Evolutionary conservation across 306 rosid species (phyloP).

Genomic region (Erythrophleum fordii): DNA sequence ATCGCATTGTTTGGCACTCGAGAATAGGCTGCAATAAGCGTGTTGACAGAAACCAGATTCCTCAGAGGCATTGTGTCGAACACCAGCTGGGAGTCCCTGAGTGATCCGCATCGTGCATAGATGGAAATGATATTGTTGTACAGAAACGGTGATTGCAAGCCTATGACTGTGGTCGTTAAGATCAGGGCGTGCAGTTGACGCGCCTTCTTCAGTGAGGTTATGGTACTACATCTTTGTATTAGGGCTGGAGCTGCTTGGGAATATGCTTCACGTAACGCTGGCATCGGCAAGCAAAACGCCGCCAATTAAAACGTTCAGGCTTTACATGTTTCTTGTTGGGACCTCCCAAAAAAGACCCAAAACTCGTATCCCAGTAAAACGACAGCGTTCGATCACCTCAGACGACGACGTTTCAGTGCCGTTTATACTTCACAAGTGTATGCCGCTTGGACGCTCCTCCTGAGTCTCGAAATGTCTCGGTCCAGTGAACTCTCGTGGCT

Average conservation of each 20-base stretch:
- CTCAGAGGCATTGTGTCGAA: slow-evolving; percentile 85
- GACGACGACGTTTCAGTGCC: background rate
- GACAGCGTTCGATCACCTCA: background rate
- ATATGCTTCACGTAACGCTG: slow-evolving; percentile 29
- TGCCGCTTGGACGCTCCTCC: background rate
- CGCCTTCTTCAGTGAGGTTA: slow-evolving; percentile 60
- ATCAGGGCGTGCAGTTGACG: slow-evolving; percentile 80
- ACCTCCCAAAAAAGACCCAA: background rate
- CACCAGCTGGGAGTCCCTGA: slow-evolving; percentile 53
- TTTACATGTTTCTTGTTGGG: background rate
- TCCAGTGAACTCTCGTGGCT: slow-evolving; percentile 54
- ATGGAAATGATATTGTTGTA: slow-evolving; percentile 72
- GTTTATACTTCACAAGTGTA: background rate
- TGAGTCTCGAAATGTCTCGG: slow-evolving; percentile 38
- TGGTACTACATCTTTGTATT: slow-evolving; percentile 62
- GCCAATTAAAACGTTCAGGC: background rate
- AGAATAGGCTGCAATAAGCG: slow-evolving; percentile 70
- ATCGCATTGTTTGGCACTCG: slow-evolving; percentile 49
- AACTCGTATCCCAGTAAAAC: background rate
- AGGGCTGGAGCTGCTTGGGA: slow-evolving; percentile 42
- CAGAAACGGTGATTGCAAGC: slow-evolving; percentile 49
- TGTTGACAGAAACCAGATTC: slow-evolving; percentile 75
- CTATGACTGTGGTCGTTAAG: slow-evolving; percentile 46
- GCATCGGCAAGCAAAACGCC: slow-evolving; percentile 42
- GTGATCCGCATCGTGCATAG: slow-evolving; percentile 68